A percentile compares a stretch with the other conserved stretches of the same genome.
Conservation (phyloP, 192 early-diverging fungal species). For the Coemansia sp. region DNA sequence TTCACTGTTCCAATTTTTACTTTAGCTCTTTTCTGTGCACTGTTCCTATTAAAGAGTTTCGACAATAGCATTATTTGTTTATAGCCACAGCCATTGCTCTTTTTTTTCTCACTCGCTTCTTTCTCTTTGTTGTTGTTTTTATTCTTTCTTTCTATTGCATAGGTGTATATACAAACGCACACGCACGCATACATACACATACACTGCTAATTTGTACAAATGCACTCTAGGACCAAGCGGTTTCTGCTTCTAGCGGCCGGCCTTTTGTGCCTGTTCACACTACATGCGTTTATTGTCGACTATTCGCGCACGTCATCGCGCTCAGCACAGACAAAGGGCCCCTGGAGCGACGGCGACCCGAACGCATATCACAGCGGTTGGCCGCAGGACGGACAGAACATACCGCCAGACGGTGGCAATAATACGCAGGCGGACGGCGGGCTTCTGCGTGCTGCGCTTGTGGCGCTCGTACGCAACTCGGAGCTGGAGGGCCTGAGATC, state of each 20-base stretch:
- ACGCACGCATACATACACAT: background rate
- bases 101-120: background rate
- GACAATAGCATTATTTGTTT: conserved; percentile 1
- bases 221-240: conserved; percentile 15
- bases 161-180: background rate
- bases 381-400: conserved; percentile 3
- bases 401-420: background rate
- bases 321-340: background rate
- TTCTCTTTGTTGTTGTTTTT: conserved; percentile 1
- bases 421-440: background rate
- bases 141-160: conserved; percentile 4
- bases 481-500: conserved; percentile 61
- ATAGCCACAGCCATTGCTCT: conserved; percentile 5
- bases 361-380: background rate
- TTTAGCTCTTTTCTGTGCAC: background rate
- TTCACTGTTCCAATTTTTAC: background rate
- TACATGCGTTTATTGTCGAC: conserved; percentile 12
- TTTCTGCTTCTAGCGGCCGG: conserved; percentile 11
- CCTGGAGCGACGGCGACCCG: background rate
- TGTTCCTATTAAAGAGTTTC: conserved; percentile 6
- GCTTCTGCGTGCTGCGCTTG: conserved; percentile 46
- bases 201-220: background rate
- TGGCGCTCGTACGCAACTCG: conserved; percentile 70
- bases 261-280: conserved; percentile 9
- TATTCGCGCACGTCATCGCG: background rate